Percentiles rank a stretch among this genome's conserved stretches.
Conservation (phyloP, 257 asterid species). For the Echites panduratus region DNA sequence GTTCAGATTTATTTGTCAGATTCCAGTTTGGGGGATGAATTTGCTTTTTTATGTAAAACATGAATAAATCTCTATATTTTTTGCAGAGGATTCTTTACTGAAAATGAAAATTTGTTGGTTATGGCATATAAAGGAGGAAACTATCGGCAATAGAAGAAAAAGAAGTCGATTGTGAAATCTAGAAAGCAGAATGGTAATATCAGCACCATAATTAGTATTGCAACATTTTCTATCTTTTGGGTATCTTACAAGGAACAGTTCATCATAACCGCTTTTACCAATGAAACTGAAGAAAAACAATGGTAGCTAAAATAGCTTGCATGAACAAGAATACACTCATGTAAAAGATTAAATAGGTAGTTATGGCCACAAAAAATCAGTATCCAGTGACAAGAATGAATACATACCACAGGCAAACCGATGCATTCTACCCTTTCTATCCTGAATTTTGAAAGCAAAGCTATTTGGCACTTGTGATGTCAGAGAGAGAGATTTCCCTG, state of each 20-base stretch:
- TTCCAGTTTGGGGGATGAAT: too few relatives aligned
- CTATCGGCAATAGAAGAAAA: background rate
- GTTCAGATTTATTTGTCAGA: too few relatives aligned
- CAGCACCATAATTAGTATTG: background rate
- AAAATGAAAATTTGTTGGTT: background rate
- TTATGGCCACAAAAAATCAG: background rate
- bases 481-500: slow-evolving; percentile 51
- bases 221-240: background rate
- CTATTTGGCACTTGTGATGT: slow-evolving; percentile 42
- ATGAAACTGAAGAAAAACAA: background rate
- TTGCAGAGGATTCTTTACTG: background rate
- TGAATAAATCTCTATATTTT: too few relatives aligned
- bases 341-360: background rate
- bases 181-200: background rate
- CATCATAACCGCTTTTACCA: background rate
- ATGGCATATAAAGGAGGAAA: background rate
- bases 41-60: background rate
- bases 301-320: background rate
- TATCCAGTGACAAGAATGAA: background rate
- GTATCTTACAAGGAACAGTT: background rate
- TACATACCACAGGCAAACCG: slow-evolving; percentile 76
- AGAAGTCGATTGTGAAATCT: background rate
- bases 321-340: background rate
- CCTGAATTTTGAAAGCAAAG: slow-evolving; percentile 89
- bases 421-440: slow-evolving; percentile 81